A percentile compares a stretch with the other conserved stretches of the same genome.
Evolutionary conservation across 106 monocot species (phyloP).

Genomic region (Vanilla planifolia): DNA sequence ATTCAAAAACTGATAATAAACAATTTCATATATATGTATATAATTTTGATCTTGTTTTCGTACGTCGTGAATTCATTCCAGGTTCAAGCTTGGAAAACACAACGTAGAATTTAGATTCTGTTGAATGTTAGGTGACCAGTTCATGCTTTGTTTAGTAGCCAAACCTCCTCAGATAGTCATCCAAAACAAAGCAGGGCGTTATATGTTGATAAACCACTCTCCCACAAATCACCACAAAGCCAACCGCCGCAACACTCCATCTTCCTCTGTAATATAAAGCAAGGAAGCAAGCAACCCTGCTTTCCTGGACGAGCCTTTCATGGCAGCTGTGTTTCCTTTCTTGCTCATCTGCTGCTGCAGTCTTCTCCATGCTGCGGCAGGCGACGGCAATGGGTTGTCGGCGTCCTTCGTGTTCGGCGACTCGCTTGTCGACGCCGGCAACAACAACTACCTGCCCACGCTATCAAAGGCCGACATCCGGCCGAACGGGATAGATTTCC

Average conservation of each 20-base stretch:
- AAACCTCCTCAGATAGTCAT: too few species aligned
- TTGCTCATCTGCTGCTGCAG: neutral
- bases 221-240: constrained; percentile 4
- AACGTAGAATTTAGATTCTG: too few species aligned
- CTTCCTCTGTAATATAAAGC: neutral
- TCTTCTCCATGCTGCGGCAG: neutral
- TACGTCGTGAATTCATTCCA: too few species aligned
- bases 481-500: constrained; percentile 86
- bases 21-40: too few species aligned
- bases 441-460: constrained; percentile 70
- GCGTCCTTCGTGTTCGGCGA: constrained; percentile 82
- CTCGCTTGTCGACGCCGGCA: constrained; percentile 88
- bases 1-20: too few species aligned
- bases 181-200: neutral
- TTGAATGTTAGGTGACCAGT: too few species aligned
- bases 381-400: neutral
- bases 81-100: too few species aligned
- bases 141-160: too few species aligned
- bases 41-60: too few species aligned
- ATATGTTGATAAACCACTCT: constrained; percentile 4
- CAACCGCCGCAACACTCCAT: neutral
- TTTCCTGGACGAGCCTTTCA: neutral
- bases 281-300: neutral
- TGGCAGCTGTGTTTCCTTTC: neutral
- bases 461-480: constrained; percentile 63